Conservation (phyloP, 495 filamentous ascomycete genomes). For the Penicillium taxi region DNA sequence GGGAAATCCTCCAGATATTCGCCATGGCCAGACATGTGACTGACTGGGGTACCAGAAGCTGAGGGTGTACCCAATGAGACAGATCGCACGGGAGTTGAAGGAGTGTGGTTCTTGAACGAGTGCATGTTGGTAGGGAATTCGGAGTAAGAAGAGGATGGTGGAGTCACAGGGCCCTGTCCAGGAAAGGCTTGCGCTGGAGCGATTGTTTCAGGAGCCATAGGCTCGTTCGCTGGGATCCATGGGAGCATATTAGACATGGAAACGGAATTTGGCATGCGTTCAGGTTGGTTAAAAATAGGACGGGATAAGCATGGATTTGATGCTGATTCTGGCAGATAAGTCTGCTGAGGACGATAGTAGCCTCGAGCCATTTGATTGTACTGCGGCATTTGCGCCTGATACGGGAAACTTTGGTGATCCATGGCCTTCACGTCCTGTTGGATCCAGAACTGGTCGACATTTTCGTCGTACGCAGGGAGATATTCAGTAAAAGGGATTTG, state of each 20-base stretch:
- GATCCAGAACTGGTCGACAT: constrained; percentile 38
- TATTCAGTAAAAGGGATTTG: constrained; percentile 35
- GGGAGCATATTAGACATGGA: constrained; percentile 40
- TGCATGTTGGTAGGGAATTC: constrained; percentile 34
- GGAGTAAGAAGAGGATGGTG: constrained; percentile 34
- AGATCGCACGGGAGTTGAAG: constrained; percentile 36
- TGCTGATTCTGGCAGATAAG: constrained; percentile 35
- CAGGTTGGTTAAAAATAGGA: constrained; percentile 38
- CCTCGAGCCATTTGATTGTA: constrained; percentile 34
- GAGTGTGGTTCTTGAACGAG: constrained; percentile 34
- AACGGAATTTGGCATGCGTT: constrained; percentile 32
- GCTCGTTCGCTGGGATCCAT: constrained; percentile 34
- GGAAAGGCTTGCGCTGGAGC: constrained; percentile 29
- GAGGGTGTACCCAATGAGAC: constrained; percentile 33
- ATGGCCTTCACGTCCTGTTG: constrained; percentile 35
- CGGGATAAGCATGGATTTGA: constrained; percentile 39
- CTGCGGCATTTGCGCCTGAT: constrained; percentile 31
- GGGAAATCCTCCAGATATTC: constrained; percentile 36
- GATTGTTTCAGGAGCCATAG: constrained; percentile 35
- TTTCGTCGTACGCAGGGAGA: constrained; percentile 37
- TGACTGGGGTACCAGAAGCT: constrained; percentile 33
- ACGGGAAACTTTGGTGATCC: constrained; percentile 28
- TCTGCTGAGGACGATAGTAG: constrained; percentile 30
- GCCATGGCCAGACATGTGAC: constrained; percentile 29
- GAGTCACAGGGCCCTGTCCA: constrained; percentile 28